Evolutionary conservation across 2,329 filamentous ascomycete genomes (phyloP), one percentile per base, ranked within the genome.

Genomic region (Chrysoporthe austroafricana): DNA sequence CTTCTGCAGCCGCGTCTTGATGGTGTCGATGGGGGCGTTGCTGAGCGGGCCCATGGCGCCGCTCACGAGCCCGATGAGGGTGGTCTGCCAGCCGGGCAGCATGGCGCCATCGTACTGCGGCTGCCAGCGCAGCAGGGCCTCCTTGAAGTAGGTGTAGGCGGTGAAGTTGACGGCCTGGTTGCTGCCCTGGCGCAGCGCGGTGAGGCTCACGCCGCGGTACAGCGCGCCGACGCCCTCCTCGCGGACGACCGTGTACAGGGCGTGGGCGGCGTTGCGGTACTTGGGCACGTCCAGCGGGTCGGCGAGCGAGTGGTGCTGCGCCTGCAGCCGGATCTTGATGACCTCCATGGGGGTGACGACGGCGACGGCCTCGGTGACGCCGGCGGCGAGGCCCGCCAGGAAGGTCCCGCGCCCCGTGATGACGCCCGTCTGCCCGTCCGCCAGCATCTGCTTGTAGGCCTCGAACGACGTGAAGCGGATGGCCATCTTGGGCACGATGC

Each of bases 91-190:
- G 64, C 89, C 88, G 1, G 96, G 95, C 54, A 99, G 84, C 73
- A 89, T 88, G 18, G 78, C 78, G 71, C 86, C 81, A 64, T 83
- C 84, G 70, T 89, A 90, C 73, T 91, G 83, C 8, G 91, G 90
- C 79, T 97, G 94, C 76, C 83, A 88, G 62, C 84, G 81, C 77
- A 93, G 90, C 63, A 98, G 85, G 63, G 84, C 83, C 69, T 91
- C 87, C 83, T 97, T 97, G 81, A 99, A 90, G 80, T 98, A 93
- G 0, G 91, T 92, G 83, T 99, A 99, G 13, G 96, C 95, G 16
- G 95, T 98, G 84, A 99, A 99, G 85, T 99, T 99, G 80, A 95
- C 94, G 59, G 96, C 96, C 84, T 99, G 96, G 82, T 99, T 99
- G 71, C 91, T 94, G 71, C 96, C 96, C 84, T 99, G 96, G 67